Base-by-base conservation (phyloP, 2,329 filamentous ascomycete species). In the Fusarium foetens region DNA sequence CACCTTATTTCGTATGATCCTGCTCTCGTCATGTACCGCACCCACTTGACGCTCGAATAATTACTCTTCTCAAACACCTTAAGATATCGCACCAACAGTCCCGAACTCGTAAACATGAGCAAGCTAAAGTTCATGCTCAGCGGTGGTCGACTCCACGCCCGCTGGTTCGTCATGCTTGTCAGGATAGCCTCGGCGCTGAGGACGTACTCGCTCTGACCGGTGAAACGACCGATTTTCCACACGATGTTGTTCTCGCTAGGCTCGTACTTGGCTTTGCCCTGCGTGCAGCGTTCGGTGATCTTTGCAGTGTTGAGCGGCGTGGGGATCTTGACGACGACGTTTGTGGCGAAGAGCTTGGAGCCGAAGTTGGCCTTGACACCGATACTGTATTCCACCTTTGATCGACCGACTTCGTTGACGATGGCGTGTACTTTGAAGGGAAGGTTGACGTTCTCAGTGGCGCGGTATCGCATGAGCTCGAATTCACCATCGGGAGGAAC, bases 11-110 rank as follows among this genome's bases (percentile, higher is more conserved):
- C 96, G 82, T 99, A 99, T 82, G 94, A 98, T 33, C 96, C 96
- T 21, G 95, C 96, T 74, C 95, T 91, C 23, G 96, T 99, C 96
- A 99, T 98, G 83, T 99, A 99, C 76, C 96, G 87, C 76, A 99
- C 96, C 96, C 96, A 99, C 83, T 99, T 99, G 53, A 99, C 96
- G 79, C 94, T 97, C 71, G 93, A 97, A 81, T 99, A 99, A 83
- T 98, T 98, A 83, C 90, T 96, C 90, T 99, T 99, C 85, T 99
- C 96, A 84, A 99, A 99, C 4, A 99, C 96, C 84, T 99, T 99
- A 64, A 99, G 84, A 81, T 99, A 99, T 54, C 97, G 87, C 63
- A 99, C 96, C 72, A 99, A 80, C 79, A 99, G 81, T 1, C 96
- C 96, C 2, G 93, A 97, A 80, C 94, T 97, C 25, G 96, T 99